Evolutionary conservation across 768 basidiomycete species (phyloP).

Genomic region (Agrocybe chaxingu): DNA sequence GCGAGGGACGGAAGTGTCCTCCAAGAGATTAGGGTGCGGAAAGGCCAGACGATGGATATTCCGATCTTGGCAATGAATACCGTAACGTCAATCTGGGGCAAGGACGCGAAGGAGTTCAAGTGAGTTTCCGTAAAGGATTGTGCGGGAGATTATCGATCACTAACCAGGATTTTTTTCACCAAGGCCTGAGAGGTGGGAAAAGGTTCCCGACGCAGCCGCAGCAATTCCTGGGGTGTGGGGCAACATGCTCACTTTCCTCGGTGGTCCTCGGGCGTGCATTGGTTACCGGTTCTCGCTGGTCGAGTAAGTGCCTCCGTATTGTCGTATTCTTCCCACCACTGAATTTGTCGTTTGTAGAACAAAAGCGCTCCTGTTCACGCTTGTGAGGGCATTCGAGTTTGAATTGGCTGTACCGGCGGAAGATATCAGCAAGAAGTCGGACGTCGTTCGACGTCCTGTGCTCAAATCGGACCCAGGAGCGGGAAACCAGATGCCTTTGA

Average conservation of each 20-base stretch:
- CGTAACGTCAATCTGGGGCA: constrained; percentile 54
- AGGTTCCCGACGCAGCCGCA: constrained; percentile 37
- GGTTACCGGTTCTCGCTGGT: constrained; percentile 63
- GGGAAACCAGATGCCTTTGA: constrained; percentile 44
- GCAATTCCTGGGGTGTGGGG: constrained; percentile 50
- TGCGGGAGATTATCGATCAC: neutral
- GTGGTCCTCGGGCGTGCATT: constrained; percentile 67
- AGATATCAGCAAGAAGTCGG: constrained; percentile 22
- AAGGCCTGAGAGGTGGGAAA: constrained; percentile 66
- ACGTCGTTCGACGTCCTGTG: constrained; percentile 43
- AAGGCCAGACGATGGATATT: constrained; percentile 42
- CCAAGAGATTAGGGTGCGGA: constrained; percentile 35
- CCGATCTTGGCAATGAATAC: constrained; percentile 53
- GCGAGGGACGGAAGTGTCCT: constrained; percentile 40
- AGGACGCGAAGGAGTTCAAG: constrained; percentile 59
- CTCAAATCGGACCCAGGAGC: constrained; percentile 36
- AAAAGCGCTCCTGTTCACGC: constrained; percentile 29
- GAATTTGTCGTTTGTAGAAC: constrained; percentile 15
- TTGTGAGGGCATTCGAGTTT: constrained; percentile 41
- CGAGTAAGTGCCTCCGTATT: constrained; percentile 38
- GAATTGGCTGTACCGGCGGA: constrained; percentile 41
- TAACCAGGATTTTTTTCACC: neutral
- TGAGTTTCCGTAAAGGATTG: constrained; percentile 15
- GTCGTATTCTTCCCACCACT: neutral
- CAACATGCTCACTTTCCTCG: constrained; percentile 58